Evolutionary conservation across 2,329 filamentous ascomycete genomes (phyloP).

Genomic region (Colletotrichum sansevieriae): DNA sequence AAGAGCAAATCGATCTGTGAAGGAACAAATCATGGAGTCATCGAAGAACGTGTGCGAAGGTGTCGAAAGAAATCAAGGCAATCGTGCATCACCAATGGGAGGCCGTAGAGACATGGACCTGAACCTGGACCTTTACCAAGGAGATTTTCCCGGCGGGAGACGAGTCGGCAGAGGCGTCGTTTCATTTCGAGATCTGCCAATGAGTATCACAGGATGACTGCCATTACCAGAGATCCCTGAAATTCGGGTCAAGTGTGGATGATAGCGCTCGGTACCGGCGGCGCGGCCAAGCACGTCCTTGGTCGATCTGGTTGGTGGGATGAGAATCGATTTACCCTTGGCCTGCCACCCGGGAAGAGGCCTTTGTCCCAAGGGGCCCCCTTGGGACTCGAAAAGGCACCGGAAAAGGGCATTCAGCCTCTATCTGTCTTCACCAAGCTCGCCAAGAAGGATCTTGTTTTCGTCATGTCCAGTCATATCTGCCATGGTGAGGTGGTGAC

Average conservation of each 20-base stretch:
- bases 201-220: neutral
- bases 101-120: neutral
- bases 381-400: neutral
- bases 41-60: neutral
- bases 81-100: neutral
- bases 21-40: neutral
- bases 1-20: neutral
- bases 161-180: slow-evolving; percentile 18
- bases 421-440: neutral
- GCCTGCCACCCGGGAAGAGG: slow-evolving; percentile 32
- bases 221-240: neutral
- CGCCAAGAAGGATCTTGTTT: slow-evolving; percentile 11
- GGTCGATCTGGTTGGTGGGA: slow-evolving; percentile 31
- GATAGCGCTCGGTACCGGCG: slow-evolving; percentile 24
- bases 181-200: slow-evolving; percentile 33
- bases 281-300: slow-evolving; percentile 4
- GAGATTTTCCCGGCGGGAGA: neutral
- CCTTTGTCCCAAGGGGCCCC: neutral
- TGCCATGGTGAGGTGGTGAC: neutral
- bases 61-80: slow-evolving; percentile 5
- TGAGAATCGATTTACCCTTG: neutral
- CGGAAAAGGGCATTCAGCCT: neutral
- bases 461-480: slow-evolving; percentile 22
- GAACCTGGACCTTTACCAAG: neutral
- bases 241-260: neutral